Conservation (phyloP, 148 eudicot genomes). For the Fagopyrum homotropicum region DNA sequence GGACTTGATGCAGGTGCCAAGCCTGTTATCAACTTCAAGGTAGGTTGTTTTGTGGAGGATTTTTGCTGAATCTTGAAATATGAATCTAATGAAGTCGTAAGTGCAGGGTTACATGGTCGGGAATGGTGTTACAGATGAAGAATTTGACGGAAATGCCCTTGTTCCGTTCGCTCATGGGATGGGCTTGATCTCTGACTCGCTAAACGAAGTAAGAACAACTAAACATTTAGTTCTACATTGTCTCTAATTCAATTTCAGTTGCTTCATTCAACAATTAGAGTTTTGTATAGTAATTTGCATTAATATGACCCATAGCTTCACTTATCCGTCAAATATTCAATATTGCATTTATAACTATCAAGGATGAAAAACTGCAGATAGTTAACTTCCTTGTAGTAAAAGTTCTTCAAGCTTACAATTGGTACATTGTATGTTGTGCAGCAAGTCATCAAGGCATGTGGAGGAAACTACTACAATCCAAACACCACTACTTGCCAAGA, state of each 20-base stretch:
- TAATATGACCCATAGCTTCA: not conserved
- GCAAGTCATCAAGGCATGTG: conserved; percentile 41
- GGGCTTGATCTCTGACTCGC: conserved; percentile 84
- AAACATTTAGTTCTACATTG: not conserved
- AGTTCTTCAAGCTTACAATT: not conserved
- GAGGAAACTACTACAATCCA: conserved; percentile 59
- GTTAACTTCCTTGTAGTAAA: too few relatives aligned
- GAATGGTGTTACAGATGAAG: conserved; percentile 80
- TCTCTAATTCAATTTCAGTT: not conserved
- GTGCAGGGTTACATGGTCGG: conserved; percentile 96
- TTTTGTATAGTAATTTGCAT: not conserved
- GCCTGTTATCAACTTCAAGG: conserved; percentile 81
- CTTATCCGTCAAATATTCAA: not conserved
- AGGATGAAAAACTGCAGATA: too few relatives aligned
- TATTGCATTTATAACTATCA: not conserved
- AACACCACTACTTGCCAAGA: conserved; percentile 32
- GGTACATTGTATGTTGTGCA: conserved; percentile 25
- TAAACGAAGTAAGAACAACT: conserved; percentile 41
- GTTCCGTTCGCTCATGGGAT: conserved; percentile 91
- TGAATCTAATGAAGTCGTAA: not conserved
- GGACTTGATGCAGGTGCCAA: conserved; percentile 72
- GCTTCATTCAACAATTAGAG: not conserved
- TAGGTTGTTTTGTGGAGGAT: conserved; percentile 12
- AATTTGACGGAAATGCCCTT: conserved; percentile 83
- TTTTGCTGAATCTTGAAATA: not conserved